Evolutionary conservation across 345 rosid genomes (phyloP).

Genomic region (Sisymbrium irio): DNA sequence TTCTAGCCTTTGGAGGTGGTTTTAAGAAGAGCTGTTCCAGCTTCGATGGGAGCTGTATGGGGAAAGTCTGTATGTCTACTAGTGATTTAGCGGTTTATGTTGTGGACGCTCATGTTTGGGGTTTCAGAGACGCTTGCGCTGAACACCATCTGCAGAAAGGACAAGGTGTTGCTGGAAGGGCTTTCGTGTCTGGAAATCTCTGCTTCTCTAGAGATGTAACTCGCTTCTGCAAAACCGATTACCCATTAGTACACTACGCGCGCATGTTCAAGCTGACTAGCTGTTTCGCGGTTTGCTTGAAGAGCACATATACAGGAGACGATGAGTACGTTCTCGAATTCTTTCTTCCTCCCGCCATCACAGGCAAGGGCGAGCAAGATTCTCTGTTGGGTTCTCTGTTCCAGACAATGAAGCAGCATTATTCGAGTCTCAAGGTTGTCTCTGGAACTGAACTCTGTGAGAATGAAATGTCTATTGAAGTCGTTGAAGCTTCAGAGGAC

Average conservation of each 20-base stretch:
- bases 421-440: conserved; percentile 72
- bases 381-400: conserved; percentile 60
- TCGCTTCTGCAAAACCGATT: conserved; percentile 75
- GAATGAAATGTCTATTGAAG: conserved; percentile 52
- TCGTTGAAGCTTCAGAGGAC: conserved; percentile 50
- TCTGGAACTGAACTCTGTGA: conserved; percentile 59
- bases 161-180: conserved; percentile 90
- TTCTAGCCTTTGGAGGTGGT: conserved; percentile 84
- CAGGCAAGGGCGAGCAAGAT: conserved; percentile 47
- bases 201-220: conserved; percentile 78
- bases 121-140: conserved; percentile 86
- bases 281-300: conserved; percentile 80
- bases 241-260: conserved; percentile 96
- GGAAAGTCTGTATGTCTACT: conserved; percentile 87
- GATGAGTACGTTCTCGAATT: conserved; percentile 88
- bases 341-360: conserved; percentile 62
- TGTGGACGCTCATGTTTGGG: conserved; percentile 93
- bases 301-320: conserved; percentile 69
- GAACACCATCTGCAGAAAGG: conserved; percentile 97
- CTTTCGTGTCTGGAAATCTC: conserved; percentile 66
- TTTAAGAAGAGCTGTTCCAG: conserved; percentile 83
- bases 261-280: conserved; percentile 77
- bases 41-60: conserved; percentile 87
- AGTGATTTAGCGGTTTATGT: conserved; percentile 85
- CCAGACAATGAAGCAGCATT: conserved; percentile 77